Evolutionary conservation across 495 filamentous ascomycete genomes (phyloP).

Genomic region (Xylaria flabelliformis): DNA sequence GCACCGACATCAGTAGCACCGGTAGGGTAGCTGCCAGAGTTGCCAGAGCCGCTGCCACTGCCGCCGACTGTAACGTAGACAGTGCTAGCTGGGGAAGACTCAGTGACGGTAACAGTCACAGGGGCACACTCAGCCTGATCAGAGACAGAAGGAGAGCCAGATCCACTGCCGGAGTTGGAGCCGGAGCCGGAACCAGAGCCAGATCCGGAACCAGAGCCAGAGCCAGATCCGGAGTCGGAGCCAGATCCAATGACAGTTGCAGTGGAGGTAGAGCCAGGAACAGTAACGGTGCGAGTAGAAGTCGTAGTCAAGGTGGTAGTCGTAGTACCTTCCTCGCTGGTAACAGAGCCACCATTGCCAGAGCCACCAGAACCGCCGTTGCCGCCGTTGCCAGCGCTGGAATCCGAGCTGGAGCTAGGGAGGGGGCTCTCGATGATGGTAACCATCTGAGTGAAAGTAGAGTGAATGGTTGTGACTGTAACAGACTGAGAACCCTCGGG

Average conservation of each 20-base stretch:
- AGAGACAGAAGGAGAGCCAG: conserved; percentile 25
- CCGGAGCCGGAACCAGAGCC: conserved; percentile 34
- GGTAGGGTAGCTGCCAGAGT: conserved; percentile 2
- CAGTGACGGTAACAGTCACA: conserved; percentile 47
- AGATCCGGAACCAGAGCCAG: conserved; percentile 32
- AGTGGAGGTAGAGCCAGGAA: conserved; percentile 29
- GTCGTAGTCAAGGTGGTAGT: conserved; percentile 48
- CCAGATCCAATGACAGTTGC: conserved; percentile 32
- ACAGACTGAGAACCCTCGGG: conserved; percentile 43
- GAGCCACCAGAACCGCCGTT: conserved; percentile 14
- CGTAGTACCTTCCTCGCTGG: conserved; percentile 40
- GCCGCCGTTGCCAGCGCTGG: conserved; percentile 1
- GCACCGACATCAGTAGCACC: conserved; percentile 22
- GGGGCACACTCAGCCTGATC: conserved; percentile 39
- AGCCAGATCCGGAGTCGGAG: conserved; percentile 28
- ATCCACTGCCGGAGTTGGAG: conserved; percentile 26
- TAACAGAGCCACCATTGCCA: conserved; percentile 13
- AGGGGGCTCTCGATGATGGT: conserved; percentile 35
- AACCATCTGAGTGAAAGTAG: conserved; percentile 38
- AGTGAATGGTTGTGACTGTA: conserved; percentile 47
- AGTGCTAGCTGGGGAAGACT: conserved; percentile 41
- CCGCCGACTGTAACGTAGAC: conserved; percentile 49
- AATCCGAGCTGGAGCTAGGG: conserved; percentile 14
- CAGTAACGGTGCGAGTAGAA: conserved; percentile 51
- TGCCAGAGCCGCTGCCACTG: conserved; percentile 2